Evolutionary conservation across 2,329 filamentous ascomycete species (phyloP), one percentile per base, ranked within the genome.

Genomic region (Alternaria solani): DNA sequence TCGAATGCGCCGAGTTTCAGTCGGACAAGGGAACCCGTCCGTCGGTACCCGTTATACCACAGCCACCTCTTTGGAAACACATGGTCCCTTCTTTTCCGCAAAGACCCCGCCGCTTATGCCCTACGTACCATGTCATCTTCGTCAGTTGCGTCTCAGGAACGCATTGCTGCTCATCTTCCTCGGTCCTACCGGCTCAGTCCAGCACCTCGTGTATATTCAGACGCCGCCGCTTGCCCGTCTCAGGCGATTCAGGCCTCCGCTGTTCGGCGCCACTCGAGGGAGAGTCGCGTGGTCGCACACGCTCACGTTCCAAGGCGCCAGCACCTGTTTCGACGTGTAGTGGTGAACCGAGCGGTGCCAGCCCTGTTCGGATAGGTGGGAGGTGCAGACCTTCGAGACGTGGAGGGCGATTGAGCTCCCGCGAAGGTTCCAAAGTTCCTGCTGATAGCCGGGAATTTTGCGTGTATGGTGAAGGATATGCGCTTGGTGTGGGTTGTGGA

Each of bases 121-220:
- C 18, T 20, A 51, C 20, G 20, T 49, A 23, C 30, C 46, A 39
- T 47, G 44, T 20, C 11, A 26, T 48, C 9, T 34, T 46, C 28
- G 8, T 43, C 38, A 43, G 26, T 18, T 30, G 26, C 38, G 36
- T 43, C 39, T 32, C 47, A 52, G 43, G 47, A 42, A n/a, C 44
- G 48, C 59, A 26, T 30, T 16, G 18, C 52, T 20, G 16, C 51
- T 53, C 38, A 34, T 61, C 67, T 32, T 20, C 30, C 18, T 30
- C 18, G 25, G 8, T 41, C 32, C 36, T 48, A 16, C n/a, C 28
- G n/a, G 14, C 30, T 49, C 68, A 78, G 63, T 75, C 73, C 36
- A 79, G 63, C 47, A 79, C 70, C 62, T 78, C 75, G 32, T 72
- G 71, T 41, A 79, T 78, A 55, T 78, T 78, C 52, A 79, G 55